Base-by-base conservation (phyloP, 1,139 yeast genomes). In the Tardiomyces digboiensis region DNA sequence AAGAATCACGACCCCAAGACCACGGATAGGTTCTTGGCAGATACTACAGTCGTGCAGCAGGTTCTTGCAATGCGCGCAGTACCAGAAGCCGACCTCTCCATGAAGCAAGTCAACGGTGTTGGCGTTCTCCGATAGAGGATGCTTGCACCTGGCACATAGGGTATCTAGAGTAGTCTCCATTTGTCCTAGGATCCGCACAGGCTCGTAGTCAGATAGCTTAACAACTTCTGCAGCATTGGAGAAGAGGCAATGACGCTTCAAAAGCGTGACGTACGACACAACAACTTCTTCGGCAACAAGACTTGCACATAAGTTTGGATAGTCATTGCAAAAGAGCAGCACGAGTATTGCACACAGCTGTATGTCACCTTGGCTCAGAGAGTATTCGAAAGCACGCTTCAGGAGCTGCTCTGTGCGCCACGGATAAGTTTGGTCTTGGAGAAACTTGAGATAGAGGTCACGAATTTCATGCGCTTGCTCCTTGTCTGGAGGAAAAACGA, bases 21-120 rank as follows among this genome's bases (percentile, higher is more conserved):
- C 94, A 54, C 75, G 76, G 53, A 89, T 72, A 2, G 95, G 91
- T 56, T 77, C 82, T 49, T 81, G 73, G 59, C 97, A 91, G 49
- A 82, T 76, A n/a, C 81, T 72, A 61, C 97, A 91, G 38, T 79
- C 75, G 51, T 76, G 81, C 50, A 78, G 81, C 22, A 70, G 68
- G 39, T 64, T 67, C 2, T 70, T 66, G 60, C 97, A 89, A 38
- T 71, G 71, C 43, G 80, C 87, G 65, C 97, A 89, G 59, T 80
- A 85, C 95, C 96, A 88, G 54, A 74, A 81, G 0, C 93, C 95
- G 54, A 75, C 72, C 16, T n/a, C 16, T 4, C 14, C 16, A 16
- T 16, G 16, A 16, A 13, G 14, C 33, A 26, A 13, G 6, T 45
- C 42, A 21, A 46, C 45, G 8, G 50, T 47, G 13, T 45, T 41